These are phyloP conservation scores for Quercus gilva DNA, from an alignment of 306 rosid genomes.

Conservation along the genomic window DNA sequence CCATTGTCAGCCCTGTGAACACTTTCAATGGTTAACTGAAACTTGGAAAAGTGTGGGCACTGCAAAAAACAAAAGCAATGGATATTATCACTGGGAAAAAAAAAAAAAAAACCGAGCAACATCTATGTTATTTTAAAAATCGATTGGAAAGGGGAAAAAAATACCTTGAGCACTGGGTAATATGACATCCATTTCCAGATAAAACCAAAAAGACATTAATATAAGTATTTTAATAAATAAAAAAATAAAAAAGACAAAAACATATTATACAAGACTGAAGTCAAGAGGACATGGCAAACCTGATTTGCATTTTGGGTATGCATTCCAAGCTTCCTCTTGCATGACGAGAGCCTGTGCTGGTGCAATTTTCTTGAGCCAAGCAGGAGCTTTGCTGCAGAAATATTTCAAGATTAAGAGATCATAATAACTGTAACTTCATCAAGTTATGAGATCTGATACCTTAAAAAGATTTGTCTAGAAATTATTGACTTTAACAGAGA, in stretches of 20 bases:
- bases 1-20: conserved; percentile 46
- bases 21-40: conserved; percentile 40
- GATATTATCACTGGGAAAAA: neutral
- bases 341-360: conserved; percentile 43
- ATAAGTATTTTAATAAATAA: neutral
- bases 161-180: conserved; percentile 41
- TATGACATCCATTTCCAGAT: conserved; percentile 10
- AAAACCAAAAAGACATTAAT: conserved; percentile 14
- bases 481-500: neutral
- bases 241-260: neutral
- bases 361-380: conserved; percentile 43
- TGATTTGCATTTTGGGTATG: conserved; percentile 51
- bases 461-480: neutral
- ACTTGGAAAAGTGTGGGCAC: conserved; percentile 47
- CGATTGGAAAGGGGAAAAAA: neutral
- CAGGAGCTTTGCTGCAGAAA: conserved; percentile 43
- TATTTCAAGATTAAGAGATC: conserved; percentile 1
- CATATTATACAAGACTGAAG: neutral
- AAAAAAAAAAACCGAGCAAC: neutral
- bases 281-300: conserved; percentile 25
- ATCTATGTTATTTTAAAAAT: neutral
- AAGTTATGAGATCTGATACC: neutral
- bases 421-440: neutral
- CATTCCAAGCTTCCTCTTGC: conserved; percentile 56
- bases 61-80: conserved; percentile 17